Conservation (phyloP, 306 rosid species). For the Acmispon strigosus region DNA sequence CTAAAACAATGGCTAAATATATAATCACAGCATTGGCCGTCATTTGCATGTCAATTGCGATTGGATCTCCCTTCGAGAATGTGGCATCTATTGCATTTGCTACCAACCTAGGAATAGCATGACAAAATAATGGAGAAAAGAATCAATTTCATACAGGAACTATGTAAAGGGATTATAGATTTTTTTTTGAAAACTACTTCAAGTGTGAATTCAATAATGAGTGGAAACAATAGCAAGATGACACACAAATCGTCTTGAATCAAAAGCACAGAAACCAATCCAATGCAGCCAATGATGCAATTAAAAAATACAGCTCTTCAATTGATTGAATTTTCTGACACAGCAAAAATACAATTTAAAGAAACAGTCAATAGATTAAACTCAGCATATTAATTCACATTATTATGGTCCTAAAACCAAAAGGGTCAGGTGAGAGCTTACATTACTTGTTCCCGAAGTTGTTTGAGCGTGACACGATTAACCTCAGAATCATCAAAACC, state of each 20-base stretch:
- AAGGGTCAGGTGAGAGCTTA: constrained; percentile 29
- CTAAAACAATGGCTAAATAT: constrained; percentile 68
- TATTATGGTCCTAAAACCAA: neutral
- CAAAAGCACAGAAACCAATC: neutral
- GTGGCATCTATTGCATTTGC: constrained; percentile 59
- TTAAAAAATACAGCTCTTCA: neutral
- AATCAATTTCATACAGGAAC: neutral
- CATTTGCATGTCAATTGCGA: constrained; percentile 92
- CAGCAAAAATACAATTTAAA: neutral
- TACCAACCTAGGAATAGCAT: constrained; percentile 56
- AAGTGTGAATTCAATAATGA: neutral
- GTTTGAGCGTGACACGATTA: constrained; percentile 52
- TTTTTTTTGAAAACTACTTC: neutral
- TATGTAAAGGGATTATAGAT: neutral
- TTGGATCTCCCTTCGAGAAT: constrained; percentile 80
- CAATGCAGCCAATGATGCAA: neutral
- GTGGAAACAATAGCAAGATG: neutral
- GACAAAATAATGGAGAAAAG: neutral
- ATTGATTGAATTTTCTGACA: neutral
- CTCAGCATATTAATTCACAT: too few relatives aligned
- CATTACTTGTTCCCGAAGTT: constrained; percentile 71
- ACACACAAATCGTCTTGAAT: neutral
- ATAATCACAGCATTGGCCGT: constrained; percentile 69
- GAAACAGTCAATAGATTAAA: neutral
- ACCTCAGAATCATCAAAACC: constrained; percentile 50